phyloP scores from a whole-genome alignment of 73 alveolate genomes.

The Durusdinium trenchii region DNA sequence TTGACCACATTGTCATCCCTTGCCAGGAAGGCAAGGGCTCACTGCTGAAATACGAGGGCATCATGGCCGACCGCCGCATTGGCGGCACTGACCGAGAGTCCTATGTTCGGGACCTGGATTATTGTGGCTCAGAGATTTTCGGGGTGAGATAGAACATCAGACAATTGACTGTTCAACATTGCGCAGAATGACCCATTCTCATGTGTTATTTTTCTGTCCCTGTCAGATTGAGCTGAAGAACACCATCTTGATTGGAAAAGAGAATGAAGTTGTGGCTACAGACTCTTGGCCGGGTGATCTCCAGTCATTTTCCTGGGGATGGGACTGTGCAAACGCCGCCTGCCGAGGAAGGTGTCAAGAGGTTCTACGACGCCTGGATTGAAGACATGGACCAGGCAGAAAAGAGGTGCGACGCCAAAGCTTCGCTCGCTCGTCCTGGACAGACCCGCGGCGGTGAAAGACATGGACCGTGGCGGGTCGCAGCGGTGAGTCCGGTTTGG shows the following conservation, averaged over 20 bases:
- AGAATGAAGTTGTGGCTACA: constrained; percentile 35
- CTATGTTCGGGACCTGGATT: background rate
- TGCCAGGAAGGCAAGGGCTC: constrained; percentile 81
- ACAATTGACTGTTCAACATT: too few relatives aligned
- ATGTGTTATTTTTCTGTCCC: too few relatives aligned
- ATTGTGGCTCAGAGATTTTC: background rate
- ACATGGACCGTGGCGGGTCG: background rate
- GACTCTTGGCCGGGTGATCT: background rate
- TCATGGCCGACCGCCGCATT: constrained; percentile 86
- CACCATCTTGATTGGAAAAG: constrained; percentile 52
- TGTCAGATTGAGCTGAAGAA: constrained; percentile 79
- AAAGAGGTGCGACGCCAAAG: constrained; percentile 26
- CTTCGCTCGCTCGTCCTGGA: too few relatives aligned
- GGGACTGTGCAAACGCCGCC: background rate
- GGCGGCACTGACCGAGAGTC: constrained; percentile 94
- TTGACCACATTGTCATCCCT: background rate
- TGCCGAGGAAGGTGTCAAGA: constrained; percentile 59
- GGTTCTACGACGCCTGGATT: constrained; percentile 61
- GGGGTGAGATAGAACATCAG: background rate
- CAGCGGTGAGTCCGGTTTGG: too few relatives aligned
- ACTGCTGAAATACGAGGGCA: constrained; percentile 49
- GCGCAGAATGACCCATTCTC: too few relatives aligned
- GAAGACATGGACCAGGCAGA: constrained; percentile 85
- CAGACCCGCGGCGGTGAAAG: background rate
- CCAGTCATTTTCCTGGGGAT: background rate